These are phyloP conservation scores for Colletotrichum paranaense DNA, from an alignment of 2,329 filamentous ascomycete genomes.

Conservation along the genomic window DNA sequence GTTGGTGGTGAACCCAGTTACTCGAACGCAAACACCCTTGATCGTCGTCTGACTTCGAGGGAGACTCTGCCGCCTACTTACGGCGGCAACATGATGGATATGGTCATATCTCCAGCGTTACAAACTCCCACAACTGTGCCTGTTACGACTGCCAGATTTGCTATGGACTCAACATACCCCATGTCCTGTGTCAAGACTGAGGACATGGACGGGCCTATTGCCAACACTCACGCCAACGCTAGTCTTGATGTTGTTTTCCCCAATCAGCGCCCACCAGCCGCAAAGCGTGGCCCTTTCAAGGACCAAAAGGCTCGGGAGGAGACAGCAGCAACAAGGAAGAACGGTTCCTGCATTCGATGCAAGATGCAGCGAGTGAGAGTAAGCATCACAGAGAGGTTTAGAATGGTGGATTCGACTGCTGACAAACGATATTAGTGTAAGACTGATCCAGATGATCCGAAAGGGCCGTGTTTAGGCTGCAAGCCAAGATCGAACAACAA, in stretches of 20 bases:
- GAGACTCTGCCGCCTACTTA: slow-evolving; percentile 18
- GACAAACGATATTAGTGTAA: slow-evolving; percentile 58
- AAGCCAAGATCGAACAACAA: slow-evolving; percentile 59
- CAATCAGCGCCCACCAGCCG: slow-evolving; percentile 49
- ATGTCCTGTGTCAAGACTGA: slow-evolving; percentile 37
- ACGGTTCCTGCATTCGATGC: slow-evolving; percentile 70
- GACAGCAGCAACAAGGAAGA: slow-evolving; percentile 67
- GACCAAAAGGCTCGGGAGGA: slow-evolving; percentile 61
- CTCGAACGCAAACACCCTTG: not conserved
- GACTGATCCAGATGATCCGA: slow-evolving; percentile 58
- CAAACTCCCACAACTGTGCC: slow-evolving; percentile 11
- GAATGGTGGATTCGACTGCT: not conserved
- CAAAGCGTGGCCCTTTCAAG: slow-evolving; percentile 65
- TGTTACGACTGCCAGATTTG: not conserved
- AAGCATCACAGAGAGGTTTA: slow-evolving; percentile 42
- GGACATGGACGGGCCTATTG: not conserved
- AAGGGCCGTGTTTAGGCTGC: slow-evolving; percentile 64
- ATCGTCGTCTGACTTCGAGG: not conserved
- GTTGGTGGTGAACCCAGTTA: not conserved
- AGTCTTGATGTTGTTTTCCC: slow-evolving; percentile 47
- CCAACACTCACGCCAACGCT: not conserved
- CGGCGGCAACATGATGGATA: slow-evolving; percentile 11
- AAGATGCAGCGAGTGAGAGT: slow-evolving; percentile 72
- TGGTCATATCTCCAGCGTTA: slow-evolving; percentile 11
- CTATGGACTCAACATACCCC: slow-evolving; percentile 2